phyloP scores from a whole-genome alignment of 306 rosid genomes.

The Inga laurina region DNA sequence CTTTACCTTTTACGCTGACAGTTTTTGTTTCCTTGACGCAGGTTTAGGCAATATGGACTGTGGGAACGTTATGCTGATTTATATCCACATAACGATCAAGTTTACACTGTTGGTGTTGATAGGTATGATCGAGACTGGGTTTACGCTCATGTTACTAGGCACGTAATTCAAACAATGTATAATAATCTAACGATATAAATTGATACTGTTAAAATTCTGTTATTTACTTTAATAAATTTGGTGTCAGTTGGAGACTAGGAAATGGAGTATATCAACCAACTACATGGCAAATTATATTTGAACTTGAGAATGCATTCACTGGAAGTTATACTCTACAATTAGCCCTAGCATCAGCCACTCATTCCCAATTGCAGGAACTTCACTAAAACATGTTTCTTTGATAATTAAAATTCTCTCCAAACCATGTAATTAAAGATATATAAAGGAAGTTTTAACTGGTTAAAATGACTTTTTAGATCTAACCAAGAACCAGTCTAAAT shows the following conservation, averaged over 20 bases:
- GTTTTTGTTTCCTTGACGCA: constrained; percentile 19
- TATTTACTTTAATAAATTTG: neutral
- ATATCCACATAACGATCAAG: constrained; percentile 52
- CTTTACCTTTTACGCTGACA: neutral
- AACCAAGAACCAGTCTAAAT: too few species aligned
- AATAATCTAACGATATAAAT: neutral
- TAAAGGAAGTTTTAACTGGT: too few species aligned
- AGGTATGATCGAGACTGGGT: constrained; percentile 55
- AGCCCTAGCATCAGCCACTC: constrained; percentile 66
- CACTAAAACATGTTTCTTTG: neutral
- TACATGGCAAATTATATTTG: constrained; percentile 73
- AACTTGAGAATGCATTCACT: neutral
- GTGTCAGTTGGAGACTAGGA: constrained; percentile 42
- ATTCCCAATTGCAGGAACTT: constrained; percentile 55
- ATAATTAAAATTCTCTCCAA: neutral
- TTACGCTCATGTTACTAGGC: constrained; percentile 63
- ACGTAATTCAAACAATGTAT: neutral
- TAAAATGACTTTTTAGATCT: too few species aligned
- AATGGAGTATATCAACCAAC: constrained; percentile 59
- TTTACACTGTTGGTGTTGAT: constrained; percentile 45
- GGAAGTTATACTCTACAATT: constrained; percentile 72
- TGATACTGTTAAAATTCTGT: neutral
- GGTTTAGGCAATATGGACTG: constrained; percentile 73
- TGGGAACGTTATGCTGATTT: constrained; percentile 68
- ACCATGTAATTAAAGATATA: too few species aligned